Evolutionary conservation across 352 stramenopile species (phyloP).

Genomic region (Pythium scleroteichum): DNA sequence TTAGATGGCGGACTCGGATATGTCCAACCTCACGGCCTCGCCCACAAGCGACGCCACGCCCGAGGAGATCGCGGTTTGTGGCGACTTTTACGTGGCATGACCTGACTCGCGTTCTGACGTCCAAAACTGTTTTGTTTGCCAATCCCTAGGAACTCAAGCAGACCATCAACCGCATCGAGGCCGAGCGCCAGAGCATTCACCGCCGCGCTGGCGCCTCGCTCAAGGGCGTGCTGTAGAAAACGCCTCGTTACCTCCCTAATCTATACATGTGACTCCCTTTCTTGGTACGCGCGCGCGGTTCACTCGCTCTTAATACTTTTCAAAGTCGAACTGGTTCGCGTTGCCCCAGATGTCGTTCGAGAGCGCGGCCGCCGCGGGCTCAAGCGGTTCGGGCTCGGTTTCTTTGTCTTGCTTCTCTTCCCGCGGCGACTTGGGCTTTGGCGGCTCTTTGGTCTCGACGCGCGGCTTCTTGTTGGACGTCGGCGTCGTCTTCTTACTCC

Average conservation of each 20-base stretch:
- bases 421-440: neutral
- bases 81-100: too few species aligned
- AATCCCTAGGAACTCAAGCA: constrained; percentile 63
- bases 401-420: constrained; percentile 12
- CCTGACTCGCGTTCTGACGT: neutral
- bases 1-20: constrained; percentile 85
- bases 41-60: constrained; percentile 76
- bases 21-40: constrained; percentile 83
- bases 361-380: constrained; percentile 58
- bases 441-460: constrained; percentile 2
- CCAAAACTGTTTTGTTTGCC: neutral
- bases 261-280: constrained; percentile 1
- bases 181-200: constrained; percentile 80
- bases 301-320: constrained; percentile 26
- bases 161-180: constrained; percentile 72
- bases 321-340: constrained; percentile 78
- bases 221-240: constrained; percentile 70
- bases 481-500: constrained; percentile 4
- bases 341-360: constrained; percentile 84
- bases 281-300: constrained; percentile 2
- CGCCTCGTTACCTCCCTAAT: neutral
- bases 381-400: constrained; percentile 17
- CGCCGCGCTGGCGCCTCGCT: constrained; percentile 74
- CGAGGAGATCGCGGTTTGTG: constrained; percentile 55
- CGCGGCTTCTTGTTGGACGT: constrained; percentile 30